Evolutionary conservation across 306 rosid genomes (phyloP), one percentile per base, ranked within the genome.

Genomic region (Ziziphus jujuba): DNA sequence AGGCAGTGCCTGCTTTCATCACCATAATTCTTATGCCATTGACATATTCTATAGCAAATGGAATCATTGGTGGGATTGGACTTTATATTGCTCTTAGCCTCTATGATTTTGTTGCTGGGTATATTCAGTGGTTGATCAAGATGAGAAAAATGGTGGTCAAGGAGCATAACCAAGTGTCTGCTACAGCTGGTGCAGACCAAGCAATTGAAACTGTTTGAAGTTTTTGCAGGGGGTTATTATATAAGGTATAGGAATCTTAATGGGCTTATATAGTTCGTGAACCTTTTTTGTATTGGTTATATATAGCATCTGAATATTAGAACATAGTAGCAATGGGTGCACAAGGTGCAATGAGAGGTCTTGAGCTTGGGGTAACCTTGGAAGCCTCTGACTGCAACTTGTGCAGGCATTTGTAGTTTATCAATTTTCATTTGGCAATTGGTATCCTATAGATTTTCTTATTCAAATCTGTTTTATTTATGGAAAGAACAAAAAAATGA

Each of bases 131-230:
- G 98, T n/a, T 84, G 53, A 59, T 72, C 61, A 84, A 83, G 81
- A 86, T 81, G 90, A 86, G 80, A 23, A 83, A 36, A 69, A 62
- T 69, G 78, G 85, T 93, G 68, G 71, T 22, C 59, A 75, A 72
- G 56, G 97, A 90, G 56, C 91, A 86, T 44, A 93, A 93, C 35
- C 98, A 93, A 73, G 97, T 93, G 47, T 89, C 96, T 54, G 91
- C 87, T 61, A 67, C 89, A 5, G 76, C 87, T 31, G 71, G 35
- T 44, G 81, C 40, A 52, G 87, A 75, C 36, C 48, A 87, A 23
- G 28, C 80, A 11, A 64, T 77, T 23, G 90, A 92, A 79, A 75
- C 75, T 0, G 63, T 80, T 25, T 83, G 83, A 84, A 55, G 70
- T 12, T 31, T 19, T 12, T 59, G 17, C 36, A n/a, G 65, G 1